Conservation (phyloP, 306 rosid genomes). For the Cucurbita pepo region DNA sequence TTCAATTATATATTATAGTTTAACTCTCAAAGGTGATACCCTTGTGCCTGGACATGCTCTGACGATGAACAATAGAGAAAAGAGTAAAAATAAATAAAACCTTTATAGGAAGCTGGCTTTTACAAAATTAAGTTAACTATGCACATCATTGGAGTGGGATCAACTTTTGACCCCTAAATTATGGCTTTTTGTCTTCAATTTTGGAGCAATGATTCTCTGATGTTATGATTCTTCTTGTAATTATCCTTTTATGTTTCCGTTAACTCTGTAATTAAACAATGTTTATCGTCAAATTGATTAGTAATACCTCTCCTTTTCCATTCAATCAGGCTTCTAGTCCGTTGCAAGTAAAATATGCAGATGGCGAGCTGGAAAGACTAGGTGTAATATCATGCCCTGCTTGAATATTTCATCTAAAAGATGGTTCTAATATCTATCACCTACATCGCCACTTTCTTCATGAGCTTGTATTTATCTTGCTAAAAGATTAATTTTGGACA, state of each 20-base stretch:
- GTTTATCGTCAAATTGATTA: constrained; percentile 16
- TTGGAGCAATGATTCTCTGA: neutral
- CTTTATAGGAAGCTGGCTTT: neutral
- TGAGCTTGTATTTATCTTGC: neutral
- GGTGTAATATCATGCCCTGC: constrained; percentile 31
- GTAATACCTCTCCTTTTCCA: constrained; percentile 14
- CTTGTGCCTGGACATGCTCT: neutral
- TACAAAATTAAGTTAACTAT: neutral
- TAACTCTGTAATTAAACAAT: constrained; percentile 6
- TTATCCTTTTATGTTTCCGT: constrained; percentile 5
- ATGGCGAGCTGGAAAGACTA: constrained; percentile 98
- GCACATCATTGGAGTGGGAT: neutral
- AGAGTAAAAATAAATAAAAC: neutral
- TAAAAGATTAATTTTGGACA: constrained; percentile 8
- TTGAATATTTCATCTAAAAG: constrained; percentile 4
- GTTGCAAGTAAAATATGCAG: constrained; percentile 99
- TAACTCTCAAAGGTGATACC: neutral
- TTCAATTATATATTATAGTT: neutral
- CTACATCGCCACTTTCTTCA: neutral
- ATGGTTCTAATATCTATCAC: neutral
- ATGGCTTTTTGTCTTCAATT: no score
- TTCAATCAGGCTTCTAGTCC: constrained; percentile 94
- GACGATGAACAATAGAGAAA: neutral
- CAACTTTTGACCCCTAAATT: neutral
- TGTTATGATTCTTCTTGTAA: neutral